A percentile compares a stretch with the other conserved stretches of the same genome.
phyloP scores from a whole-genome alignment of 129 eudicot species.

The Lactuca saligna region DNA sequence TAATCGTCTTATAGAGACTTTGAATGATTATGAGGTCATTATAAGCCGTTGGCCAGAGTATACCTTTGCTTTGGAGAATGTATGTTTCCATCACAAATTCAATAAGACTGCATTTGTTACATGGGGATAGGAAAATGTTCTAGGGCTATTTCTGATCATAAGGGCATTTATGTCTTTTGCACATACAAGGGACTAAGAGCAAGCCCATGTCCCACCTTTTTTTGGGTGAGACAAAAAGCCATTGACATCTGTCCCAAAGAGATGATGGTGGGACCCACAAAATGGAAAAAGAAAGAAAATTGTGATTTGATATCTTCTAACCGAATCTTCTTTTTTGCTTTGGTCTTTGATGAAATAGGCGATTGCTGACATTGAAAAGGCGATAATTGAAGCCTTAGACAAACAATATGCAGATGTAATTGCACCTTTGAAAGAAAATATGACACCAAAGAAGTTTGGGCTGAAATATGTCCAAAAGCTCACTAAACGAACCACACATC shows the following conservation, averaged over 20 bases:
- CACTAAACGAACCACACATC: conserved; percentile 49
- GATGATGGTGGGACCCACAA: too few species aligned
- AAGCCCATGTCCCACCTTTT: too few species aligned
- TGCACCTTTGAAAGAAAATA: conserved; percentile 59
- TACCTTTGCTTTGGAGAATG: conserved; percentile 72
- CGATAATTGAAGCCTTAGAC: conserved; percentile 60
- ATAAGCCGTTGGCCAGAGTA: conserved; percentile 92
- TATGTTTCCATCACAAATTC: conserved; percentile 36
- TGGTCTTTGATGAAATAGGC: conserved; percentile 42
- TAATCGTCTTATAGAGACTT: conserved; percentile 54
- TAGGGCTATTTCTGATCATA: too few species aligned
- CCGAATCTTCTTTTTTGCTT: not conserved
- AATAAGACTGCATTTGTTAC: not conserved
- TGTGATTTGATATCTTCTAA: conserved; percentile 2
- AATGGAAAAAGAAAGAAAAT: not conserved
- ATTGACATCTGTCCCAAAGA: too few species aligned
- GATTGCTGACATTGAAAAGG: conserved; percentile 69
- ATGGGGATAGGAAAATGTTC: too few species aligned
- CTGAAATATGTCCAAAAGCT: conserved; percentile 64
- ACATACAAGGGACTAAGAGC: too few species aligned
- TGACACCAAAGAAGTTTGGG: conserved; percentile 62
- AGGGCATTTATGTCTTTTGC: too few species aligned
- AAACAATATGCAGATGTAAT: conserved; percentile 71
- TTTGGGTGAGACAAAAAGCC: too few species aligned
- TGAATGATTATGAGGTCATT: conserved; percentile 69